These are phyloP conservation scores for Bassia scoparia DNA, from an alignment of 148 eudicot genomes.

Conservation along the genomic window DNA sequence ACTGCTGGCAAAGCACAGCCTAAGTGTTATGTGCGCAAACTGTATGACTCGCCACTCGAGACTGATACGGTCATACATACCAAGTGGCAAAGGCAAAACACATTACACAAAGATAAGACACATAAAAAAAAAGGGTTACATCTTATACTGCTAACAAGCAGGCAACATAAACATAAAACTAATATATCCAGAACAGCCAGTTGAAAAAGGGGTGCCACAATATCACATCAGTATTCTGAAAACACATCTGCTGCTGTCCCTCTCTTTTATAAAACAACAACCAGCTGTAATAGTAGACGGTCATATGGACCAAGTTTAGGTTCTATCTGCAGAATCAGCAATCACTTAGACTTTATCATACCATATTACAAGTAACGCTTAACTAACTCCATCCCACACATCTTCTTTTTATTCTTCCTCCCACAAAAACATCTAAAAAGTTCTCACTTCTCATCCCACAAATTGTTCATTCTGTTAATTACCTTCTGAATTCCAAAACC, in stretches of 20 bases:
- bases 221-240: conserved; percentile 22
- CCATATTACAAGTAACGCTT: conserved; percentile 22
- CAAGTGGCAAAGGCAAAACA: conserved; percentile 21
- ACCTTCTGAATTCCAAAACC: conserved; percentile 30
- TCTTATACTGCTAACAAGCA: conserved; percentile 4
- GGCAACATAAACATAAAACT: too few relatives aligned
- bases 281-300: conserved; percentile 18
- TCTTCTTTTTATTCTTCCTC: not conserved
- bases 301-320: conserved; percentile 21
- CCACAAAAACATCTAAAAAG: not conserved
- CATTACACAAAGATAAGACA: conserved; percentile 4
- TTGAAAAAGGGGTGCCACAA: not conserved
- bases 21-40: conserved; percentile 1
- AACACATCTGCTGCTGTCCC: conserved; percentile 19
- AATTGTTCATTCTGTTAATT: too few relatives aligned
- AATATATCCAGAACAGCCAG: not conserved
- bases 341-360: conserved; percentile 17
- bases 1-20: not conserved
- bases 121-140: conserved; percentile 14
- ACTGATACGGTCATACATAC: not conserved
- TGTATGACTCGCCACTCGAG: conserved; percentile 11
- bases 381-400: conserved; percentile 6
- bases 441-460: not conserved
- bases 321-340: conserved; percentile 20
- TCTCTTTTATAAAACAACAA: not conserved